Evolutionary conservation across 352 stramenopile species (phyloP).

Genomic region (Sclerospora graminicola): DNA sequence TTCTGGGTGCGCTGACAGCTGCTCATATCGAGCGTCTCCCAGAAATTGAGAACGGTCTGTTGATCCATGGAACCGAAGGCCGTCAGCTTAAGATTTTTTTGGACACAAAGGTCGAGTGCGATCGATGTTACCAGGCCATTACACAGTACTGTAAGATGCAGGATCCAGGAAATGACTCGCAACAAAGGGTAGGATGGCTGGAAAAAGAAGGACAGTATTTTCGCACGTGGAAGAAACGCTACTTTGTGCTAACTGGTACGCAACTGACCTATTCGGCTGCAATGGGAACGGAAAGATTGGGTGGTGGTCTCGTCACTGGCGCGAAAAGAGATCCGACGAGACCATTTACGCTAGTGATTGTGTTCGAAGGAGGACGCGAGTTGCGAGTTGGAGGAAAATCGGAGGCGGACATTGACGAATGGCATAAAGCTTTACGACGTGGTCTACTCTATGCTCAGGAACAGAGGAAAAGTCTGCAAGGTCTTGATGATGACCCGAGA

Average conservation of each 20-base stretch:
- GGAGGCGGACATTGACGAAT: slow-evolving; percentile 60
- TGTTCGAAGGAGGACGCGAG: slow-evolving; percentile 52
- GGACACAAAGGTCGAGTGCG: slow-evolving; percentile 54
- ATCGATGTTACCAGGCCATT: slow-evolving; percentile 67
- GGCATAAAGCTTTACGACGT: slow-evolving; percentile 48
- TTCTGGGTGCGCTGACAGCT: slow-evolving; percentile 60
- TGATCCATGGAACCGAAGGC: slow-evolving; percentile 51
- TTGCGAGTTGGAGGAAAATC: slow-evolving; percentile 52
- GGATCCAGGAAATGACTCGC: slow-evolving; percentile 10
- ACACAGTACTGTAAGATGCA: slow-evolving; percentile 34
- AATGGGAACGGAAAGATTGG: slow-evolving; percentile 36
- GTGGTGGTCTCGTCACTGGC: slow-evolving; percentile 41
- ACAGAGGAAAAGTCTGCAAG: slow-evolving; percentile 13
- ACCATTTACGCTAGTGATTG: slow-evolving; percentile 49
- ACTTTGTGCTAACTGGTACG: slow-evolving; percentile 55
- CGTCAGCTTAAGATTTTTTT: slow-evolving; percentile 76
- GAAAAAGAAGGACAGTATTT: slow-evolving; percentile 64
- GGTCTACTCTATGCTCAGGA: slow-evolving; percentile 31
- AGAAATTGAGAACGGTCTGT: slow-evolving; percentile 67
- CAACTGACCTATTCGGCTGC: slow-evolving; percentile 53
- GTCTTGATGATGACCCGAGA: slow-evolving; percentile 18
- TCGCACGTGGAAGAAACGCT: slow-evolving; percentile 62
- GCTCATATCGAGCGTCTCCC: slow-evolving; percentile 47
- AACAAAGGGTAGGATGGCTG: slow-evolving; percentile 45
- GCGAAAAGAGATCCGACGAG: slow-evolving; percentile 44